phyloP scores from a whole-genome alignment of 441 rosid genomes.

The Erysimum pusillum region DNA sequence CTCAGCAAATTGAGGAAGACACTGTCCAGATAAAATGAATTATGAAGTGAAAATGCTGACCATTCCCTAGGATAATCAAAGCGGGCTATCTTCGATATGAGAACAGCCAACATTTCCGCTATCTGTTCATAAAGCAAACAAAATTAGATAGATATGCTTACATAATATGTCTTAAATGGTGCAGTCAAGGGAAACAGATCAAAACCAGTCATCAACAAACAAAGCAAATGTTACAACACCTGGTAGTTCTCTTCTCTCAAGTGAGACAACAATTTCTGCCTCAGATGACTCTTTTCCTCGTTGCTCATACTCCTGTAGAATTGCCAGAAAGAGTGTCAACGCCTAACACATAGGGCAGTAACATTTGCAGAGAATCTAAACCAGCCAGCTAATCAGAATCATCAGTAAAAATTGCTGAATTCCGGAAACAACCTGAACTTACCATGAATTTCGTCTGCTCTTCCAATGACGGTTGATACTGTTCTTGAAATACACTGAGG shows the following conservation, averaged over 20 bases:
- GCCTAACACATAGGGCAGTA: no score
- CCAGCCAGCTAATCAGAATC: constrained; percentile 11
- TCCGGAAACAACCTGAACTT: constrained; percentile 36
- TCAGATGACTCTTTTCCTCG: constrained; percentile 86
- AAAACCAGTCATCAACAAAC: constrained; percentile 18
- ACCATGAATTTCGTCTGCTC: constrained; percentile 82
- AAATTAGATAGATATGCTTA: constrained; percentile 29
- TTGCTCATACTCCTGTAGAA: constrained; percentile 79
- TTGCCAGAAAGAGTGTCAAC: constrained; percentile 19
- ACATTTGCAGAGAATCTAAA: not conserved
- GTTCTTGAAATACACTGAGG: constrained; percentile 93
- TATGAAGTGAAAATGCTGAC: constrained; percentile 38
- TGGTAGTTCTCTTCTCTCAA: constrained; percentile 87
- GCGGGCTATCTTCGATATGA: constrained; percentile 94
- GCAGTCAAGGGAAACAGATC: constrained; percentile 1
- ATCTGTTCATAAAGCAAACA: constrained; percentile 56
- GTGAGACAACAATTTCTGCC: constrained; percentile 79
- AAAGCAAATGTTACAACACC: constrained; percentile 54
- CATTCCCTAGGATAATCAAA: constrained; percentile 96
- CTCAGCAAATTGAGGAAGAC: constrained; percentile 22
- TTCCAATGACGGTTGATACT: constrained; percentile 93
- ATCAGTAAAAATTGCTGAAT: not conserved
- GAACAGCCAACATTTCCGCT: constrained; percentile 89
- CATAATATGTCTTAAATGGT: not conserved
- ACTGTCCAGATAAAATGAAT: constrained; percentile 1